Base-by-base conservation (phyloP, 768 basidiomycete species). In the Podaxis sp. region DNA sequence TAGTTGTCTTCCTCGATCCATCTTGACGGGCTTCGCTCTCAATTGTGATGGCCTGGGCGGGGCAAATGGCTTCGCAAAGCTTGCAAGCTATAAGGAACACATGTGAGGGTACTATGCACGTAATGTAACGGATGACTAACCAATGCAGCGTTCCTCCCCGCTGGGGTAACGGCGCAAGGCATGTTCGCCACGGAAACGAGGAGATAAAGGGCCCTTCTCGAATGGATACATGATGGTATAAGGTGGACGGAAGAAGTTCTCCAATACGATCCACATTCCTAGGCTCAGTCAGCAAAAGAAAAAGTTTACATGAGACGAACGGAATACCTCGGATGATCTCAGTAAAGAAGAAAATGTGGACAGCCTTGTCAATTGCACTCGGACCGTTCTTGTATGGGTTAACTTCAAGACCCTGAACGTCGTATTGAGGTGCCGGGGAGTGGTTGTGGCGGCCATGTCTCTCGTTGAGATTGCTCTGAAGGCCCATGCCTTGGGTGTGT, bases 211-310 rank as follows among this genome's bases (percentile, higher is more conserved):
- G 37, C 97, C 97, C 75, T 98, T 98, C 79, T 99, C 97, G 68
- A 94, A 97, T 3, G 95, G 96, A 73, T 94, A 94, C 90, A 90
- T 95, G 81, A 98, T 98, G 36, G 96, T 99, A 76, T 98, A 99
- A 27, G 96, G 96, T 29, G 93, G 93, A 63, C 96, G 84, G 83
- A 93, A 94, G 78, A 93, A 89, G 70, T 94, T 88, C 75, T 94
- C 93, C 63, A 93, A 60, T 29, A 98, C 96, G 71, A 99, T 89
- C 93, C 96, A 97, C 94, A 98, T 96, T 70, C 96, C 96, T 98
- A 68, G 5, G 56, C 50, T 46, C 38, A 55, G 66, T 65, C 51
- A 71, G 66, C 36, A 19, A n/a, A 29, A 51, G 54, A 41, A 49
- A 50, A 54, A 38, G 12, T 49, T 51, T 22, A 6, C 27, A 59